phyloP scores from a whole-genome alignment of 2,329 filamentous ascomycete genomes.

The Ceratocystis diversiconidia region DNA sequence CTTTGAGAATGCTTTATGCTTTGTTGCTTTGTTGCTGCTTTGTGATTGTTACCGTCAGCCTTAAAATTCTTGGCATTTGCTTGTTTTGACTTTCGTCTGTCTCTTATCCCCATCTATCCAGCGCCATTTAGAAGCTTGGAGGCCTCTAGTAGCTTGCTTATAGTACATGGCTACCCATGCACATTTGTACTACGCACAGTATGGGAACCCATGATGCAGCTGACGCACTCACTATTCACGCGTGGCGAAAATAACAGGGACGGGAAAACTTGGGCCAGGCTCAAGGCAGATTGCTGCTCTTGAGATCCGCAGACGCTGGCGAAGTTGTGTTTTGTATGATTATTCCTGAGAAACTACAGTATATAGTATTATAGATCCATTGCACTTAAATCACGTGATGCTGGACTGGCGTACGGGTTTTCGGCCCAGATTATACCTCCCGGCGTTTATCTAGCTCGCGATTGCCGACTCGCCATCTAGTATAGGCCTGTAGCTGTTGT shows the following conservation, averaged over 20 bases:
- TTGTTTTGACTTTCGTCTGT: not conserved
- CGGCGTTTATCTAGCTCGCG: not conserved
- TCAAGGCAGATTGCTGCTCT: not conserved
- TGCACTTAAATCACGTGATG: not conserved
- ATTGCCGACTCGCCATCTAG: not conserved
- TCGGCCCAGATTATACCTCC: not conserved
- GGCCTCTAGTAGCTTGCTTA: not conserved
- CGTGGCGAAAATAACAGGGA: not conserved
- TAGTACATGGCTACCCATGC: not conserved
- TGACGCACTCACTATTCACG: not conserved
- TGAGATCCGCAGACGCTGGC: not conserved
- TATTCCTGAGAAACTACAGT: not conserved
- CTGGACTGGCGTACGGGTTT: not conserved
- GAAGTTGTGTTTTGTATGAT: not conserved
- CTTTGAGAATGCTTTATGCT: not conserved
- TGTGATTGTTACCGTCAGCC: not conserved
- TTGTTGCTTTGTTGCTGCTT: not conserved
- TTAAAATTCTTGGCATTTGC: slow-evolving; percentile 6
- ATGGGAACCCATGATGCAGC: not conserved
- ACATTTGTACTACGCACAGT: not conserved
- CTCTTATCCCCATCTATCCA: not conserved
- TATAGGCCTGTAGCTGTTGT: not conserved
- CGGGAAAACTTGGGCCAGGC: not conserved
- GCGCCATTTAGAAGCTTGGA: not conserved
- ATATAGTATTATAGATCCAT: too few species aligned